Evolutionary conservation across 1,284 basidiomycete genomes (phyloP).

Genomic region (Rhodotorula sp.): DNA sequence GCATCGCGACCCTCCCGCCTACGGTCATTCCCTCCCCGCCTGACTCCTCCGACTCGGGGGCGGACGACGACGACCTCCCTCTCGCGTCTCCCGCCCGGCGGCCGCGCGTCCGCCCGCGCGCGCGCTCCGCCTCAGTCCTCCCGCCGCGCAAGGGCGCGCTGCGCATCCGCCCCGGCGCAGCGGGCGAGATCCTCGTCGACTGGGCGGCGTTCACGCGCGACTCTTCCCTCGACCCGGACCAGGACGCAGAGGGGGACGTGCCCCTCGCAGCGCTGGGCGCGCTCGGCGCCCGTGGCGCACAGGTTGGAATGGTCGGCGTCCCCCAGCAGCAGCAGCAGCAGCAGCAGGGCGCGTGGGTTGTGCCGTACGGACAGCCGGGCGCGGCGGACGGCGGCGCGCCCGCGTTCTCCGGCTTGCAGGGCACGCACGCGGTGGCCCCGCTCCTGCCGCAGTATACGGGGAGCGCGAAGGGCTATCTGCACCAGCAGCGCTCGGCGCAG

Average conservation of each 20-base stretch:
- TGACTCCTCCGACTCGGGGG: slow-evolving; percentile 10
- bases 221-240: neutral
- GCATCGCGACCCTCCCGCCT: slow-evolving; percentile 18
- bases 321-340: neutral
- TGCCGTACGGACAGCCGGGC: slow-evolving; percentile 1
- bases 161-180: neutral
- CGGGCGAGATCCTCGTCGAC: slow-evolving; percentile 22
- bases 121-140: slow-evolving; percentile 1
- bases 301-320: slow-evolving; percentile 24
- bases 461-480: slow-evolving; percentile 28
- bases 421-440: slow-evolving; percentile 13
- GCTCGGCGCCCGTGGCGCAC: slow-evolving; percentile 22
- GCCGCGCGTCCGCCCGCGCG: neutral
- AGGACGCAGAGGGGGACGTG: slow-evolving; percentile 18
- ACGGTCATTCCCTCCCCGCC: slow-evolving; percentile 15
- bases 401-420: neutral
- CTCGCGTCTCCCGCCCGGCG: neutral
- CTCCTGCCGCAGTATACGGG: slow-evolving; percentile 32
- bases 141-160: slow-evolving; percentile 11
- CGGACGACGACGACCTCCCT: slow-evolving; percentile 4
- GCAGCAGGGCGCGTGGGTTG: neutral
- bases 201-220: slow-evolving; percentile 28
- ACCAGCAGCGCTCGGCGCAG: slow-evolving; percentile 20
- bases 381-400: neutral
- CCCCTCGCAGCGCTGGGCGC: slow-evolving; percentile 24